A percentile compares a stretch with the other conserved stretches of the same genome.
These are phyloP conservation scores for Ricinus communis DNA, from an alignment of 345 rosid genomes.

Conservation along the genomic window DNA sequence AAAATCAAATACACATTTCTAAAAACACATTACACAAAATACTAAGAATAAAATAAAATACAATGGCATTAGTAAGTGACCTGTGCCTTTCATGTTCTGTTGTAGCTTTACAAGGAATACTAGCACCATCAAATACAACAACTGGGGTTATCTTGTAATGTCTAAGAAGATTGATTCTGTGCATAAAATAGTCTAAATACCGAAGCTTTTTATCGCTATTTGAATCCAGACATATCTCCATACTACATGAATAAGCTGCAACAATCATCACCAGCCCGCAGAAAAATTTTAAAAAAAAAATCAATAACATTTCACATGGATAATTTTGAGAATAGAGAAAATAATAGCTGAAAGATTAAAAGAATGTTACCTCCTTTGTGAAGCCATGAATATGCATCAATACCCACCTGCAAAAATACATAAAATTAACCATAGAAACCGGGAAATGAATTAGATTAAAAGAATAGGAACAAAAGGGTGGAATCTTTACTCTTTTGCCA, in stretches of 20 bases:
- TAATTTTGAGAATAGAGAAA: neutral
- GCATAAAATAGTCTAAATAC: conserved; percentile 78
- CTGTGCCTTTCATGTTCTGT: conserved; percentile 70
- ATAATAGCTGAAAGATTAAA: neutral
- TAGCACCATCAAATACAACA: conserved; percentile 84
- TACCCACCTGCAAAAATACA: conserved; percentile 64
- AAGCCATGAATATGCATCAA: conserved; percentile 93
- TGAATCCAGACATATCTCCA: conserved; percentile 82
- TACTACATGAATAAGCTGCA: conserved; percentile 90
- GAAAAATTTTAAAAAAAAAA: neutral
- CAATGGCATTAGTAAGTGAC: conserved; percentile 30
- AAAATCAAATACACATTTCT: neutral
- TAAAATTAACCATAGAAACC: neutral
- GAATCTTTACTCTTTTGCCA: conserved; percentile 57
- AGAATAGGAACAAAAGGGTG: neutral
- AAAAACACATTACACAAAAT: neutral
- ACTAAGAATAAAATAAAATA: neutral
- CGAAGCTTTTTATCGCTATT: conserved; percentile 57
- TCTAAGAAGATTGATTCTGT: conserved; percentile 68
- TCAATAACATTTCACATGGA: neutral
- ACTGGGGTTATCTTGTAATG: conserved; percentile 64
- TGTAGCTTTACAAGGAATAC: conserved; percentile 71
- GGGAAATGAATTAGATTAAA: neutral
- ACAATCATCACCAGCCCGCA: neutral
- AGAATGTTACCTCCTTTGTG: conserved; percentile 84